Evolutionary conservation across 345 rosid genomes (phyloP).

Genomic region (Syzygium jambos): DNA sequence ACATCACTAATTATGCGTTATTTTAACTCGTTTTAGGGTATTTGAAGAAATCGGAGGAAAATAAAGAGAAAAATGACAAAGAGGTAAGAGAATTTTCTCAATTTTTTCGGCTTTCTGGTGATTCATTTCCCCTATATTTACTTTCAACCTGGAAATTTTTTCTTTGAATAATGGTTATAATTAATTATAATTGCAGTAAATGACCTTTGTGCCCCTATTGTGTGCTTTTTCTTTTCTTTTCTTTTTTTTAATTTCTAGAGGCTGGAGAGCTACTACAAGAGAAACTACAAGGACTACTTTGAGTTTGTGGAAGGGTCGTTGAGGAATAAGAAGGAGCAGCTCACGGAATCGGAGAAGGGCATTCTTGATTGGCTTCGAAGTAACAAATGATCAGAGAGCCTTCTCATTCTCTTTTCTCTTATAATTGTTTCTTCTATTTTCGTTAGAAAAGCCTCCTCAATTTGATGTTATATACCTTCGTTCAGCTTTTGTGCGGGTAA

Average conservation of each 20-base stretch:
- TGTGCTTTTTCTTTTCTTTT: neutral
- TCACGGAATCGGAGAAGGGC: slow-evolving; percentile 65
- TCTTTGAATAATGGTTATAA: neutral
- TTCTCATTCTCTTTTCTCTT: neutral
- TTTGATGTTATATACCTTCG: neutral
- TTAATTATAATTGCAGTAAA: neutral
- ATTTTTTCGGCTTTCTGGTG: neutral
- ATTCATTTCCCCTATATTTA: neutral
- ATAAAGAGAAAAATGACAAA: slow-evolving; percentile 74
- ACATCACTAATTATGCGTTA: neutral
- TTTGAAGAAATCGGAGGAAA: slow-evolving; percentile 79
- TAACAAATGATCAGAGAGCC: slow-evolving; percentile 32
- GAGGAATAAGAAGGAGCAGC: slow-evolving; percentile 51
- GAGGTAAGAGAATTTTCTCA: slow-evolving; percentile 35
- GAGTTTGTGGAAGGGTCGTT: slow-evolving; percentile 65
- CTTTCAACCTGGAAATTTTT: neutral
- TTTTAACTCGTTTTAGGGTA: slow-evolving; percentile 28
- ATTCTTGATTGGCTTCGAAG: slow-evolving; percentile 74
- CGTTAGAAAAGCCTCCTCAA: neutral
- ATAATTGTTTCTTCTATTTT: neutral
- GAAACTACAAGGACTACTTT: slow-evolving; percentile 87
- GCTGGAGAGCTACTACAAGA: slow-evolving; percentile 70
- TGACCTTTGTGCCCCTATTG: neutral
- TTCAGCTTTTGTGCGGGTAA: neutral
- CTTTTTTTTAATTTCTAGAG: slow-evolving; percentile 22